Evolutionary conservation across 257 asterid genomes (phyloP).

Genomic region (Lavandula angustifolia): DNA sequence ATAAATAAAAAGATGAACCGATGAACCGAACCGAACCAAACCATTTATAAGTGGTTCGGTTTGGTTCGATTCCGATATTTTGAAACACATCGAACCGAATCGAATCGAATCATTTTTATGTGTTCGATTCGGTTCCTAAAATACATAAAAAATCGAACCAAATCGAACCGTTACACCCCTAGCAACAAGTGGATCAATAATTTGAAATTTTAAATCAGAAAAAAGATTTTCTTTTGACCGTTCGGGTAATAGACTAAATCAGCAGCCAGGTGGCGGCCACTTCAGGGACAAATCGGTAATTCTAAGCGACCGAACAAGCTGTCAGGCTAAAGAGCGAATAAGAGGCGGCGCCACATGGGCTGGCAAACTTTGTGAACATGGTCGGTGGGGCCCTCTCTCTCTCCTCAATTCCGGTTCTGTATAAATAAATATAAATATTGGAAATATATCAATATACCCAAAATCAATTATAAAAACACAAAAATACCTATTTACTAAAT

Average conservation of each 20-base stretch:
- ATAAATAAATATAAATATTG: background rate
- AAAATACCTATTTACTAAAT: too few species aligned
- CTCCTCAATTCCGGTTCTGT: background rate
- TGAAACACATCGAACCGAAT: too few species aligned
- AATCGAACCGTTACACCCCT: too few species aligned
- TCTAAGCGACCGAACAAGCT: background rate
- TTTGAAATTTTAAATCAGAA: background rate
- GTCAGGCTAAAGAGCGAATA: conserved; percentile 21
- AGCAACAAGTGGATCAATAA: background rate
- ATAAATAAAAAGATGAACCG: too few species aligned
- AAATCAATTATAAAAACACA: too few species aligned
- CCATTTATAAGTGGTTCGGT: too few species aligned
- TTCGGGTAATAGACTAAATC: background rate
- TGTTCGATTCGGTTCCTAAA: too few species aligned
- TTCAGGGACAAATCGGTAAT: conserved; percentile 11
- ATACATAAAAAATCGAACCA: too few species aligned
- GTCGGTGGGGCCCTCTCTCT: background rate
- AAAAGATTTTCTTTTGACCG: conserved; percentile 6
- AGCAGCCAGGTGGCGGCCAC: background rate
- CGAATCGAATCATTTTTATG: too few species aligned
- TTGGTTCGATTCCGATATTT: too few species aligned
- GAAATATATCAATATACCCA: too few species aligned
- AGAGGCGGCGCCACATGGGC: conserved; percentile 30
- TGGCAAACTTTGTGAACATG: conserved; percentile 2
- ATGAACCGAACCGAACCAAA: too few species aligned